phyloP scores from a whole-genome alignment of 129 eudicot species.

The Escallonia rubra region DNA sequence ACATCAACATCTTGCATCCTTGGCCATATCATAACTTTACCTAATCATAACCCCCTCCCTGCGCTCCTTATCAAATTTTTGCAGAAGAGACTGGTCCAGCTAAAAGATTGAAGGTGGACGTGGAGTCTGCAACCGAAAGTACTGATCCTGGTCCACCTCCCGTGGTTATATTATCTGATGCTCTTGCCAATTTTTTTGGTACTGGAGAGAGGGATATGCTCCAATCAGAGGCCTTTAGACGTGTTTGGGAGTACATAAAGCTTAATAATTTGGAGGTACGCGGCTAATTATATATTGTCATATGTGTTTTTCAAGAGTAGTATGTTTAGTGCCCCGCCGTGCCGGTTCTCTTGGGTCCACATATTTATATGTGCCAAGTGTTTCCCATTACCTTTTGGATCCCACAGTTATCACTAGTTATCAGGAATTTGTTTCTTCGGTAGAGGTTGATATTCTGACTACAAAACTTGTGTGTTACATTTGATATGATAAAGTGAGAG shows the following conservation, averaged over 20 bases:
- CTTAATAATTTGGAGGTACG: slow-evolving; percentile 74
- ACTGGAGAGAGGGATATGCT: slow-evolving; percentile 73
- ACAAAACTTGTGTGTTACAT: too few relatives aligned
- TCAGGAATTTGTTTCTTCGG: too few relatives aligned
- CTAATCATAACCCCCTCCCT: not conserved
- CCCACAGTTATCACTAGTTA: too few relatives aligned
- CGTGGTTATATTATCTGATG: slow-evolving; percentile 67
- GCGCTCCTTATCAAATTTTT: slow-evolving; percentile 5
- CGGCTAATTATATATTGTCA: not conserved
- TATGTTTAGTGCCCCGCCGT: not conserved
- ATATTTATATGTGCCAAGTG: too few relatives aligned
- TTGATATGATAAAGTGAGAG: too few relatives aligned
- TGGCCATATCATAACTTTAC: not conserved
- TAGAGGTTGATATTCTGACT: too few relatives aligned
- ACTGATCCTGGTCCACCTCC: slow-evolving; percentile 19
- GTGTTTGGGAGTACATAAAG: slow-evolving; percentile 86
- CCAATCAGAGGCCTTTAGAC: slow-evolving; percentile 62
- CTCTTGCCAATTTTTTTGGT: slow-evolving; percentile 72
- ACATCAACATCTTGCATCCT: not conserved
- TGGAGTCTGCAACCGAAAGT: slow-evolving; percentile 41
- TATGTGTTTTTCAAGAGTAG: not conserved
- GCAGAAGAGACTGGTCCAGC: slow-evolving; percentile 60
- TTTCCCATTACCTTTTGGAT: too few relatives aligned
- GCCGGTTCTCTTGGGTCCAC: too few relatives aligned
- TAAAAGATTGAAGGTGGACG: slow-evolving; percentile 50